Evolutionary conservation across 2,329 filamentous ascomycete genomes (phyloP), one percentile per base, ranked within the genome.

Genomic region (Trichoderma arundinaceum): DNA sequence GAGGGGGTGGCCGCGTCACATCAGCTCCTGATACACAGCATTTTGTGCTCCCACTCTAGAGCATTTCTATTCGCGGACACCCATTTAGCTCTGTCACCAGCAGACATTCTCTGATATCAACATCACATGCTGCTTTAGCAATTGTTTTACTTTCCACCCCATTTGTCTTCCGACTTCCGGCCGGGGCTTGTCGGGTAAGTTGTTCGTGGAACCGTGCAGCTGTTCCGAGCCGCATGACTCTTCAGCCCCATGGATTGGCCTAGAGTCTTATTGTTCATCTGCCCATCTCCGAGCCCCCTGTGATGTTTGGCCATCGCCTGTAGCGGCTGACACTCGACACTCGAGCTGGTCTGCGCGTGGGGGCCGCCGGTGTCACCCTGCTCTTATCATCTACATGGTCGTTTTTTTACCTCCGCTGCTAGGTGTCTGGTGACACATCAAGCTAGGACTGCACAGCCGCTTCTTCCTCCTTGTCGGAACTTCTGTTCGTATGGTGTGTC

Each of bases 21-120:
- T 62, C 48, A 43, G 38, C 46, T 43, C 48, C 28, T 33, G 58
- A 52, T 33, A 35, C 38, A 52, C 58, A 8, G n/a, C 58, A 53
- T 43, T 12, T 15, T 51, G 48, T 62, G 48, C 58, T 62, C 48
- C 58, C 48, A 43, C 38, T 10, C 48, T 43, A 15, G 22, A n/a
- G n/a, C 28, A 7, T 7, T 15, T 43, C 22, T 33, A 35, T 52
- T 52, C 48, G 7, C 35, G 10, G 10, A 7, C 58, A 33, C 28
- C 19, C 13, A 35, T 22, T 12, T 12, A 19, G 7, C 17, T 17
- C n/a, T 22, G n/a, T 39, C 15, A n/a, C 7, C 48, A 13, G 13
- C n/a, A 6, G 8, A 32, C 32, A 19, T 17, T 52, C 1, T 10
- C 52, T 41, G 10, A 35, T 52, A 17, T 9, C 17, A 12, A 19